phyloP scores from a whole-genome alignment of 176 grass and related monocot genomes.

The Tillandsia leiboldiana region DNA sequence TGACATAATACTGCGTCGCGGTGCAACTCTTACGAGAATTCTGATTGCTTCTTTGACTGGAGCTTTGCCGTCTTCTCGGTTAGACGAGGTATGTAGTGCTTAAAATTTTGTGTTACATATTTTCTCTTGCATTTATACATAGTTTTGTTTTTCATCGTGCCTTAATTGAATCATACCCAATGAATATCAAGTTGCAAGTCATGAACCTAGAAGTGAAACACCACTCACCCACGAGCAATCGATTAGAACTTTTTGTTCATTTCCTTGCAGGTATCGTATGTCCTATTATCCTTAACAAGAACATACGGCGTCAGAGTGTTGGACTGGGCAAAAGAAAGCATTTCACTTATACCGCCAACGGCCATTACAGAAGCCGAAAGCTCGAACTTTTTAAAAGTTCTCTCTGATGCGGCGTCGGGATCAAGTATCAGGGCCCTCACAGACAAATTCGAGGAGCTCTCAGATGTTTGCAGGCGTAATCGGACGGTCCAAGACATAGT shows the following conservation, averaged over 20 bases:
- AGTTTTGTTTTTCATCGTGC: too few species aligned
- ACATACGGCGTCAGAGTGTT: conserved; percentile 62
- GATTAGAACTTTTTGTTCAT: conserved; percentile 1
- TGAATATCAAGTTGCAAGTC: too few species aligned
- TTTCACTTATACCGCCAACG: conserved; percentile 64
- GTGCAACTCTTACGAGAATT: conserved; percentile 83
- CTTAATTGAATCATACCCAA: too few species aligned
- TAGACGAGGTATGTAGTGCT: conserved; percentile 58
- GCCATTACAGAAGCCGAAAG: conserved; percentile 79
- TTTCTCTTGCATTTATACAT: too few species aligned
- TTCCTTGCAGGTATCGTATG: conserved; percentile 63
- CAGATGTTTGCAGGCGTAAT: conserved; percentile 83
- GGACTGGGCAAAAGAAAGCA: conserved; percentile 67
- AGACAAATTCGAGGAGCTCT: conserved; percentile 61
- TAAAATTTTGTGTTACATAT: too few species aligned
- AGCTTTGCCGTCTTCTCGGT: conserved; percentile 69
- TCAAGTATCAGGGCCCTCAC: conserved; percentile 40
- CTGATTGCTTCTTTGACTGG: conserved; percentile 89
- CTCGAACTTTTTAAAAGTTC: conserved; percentile 51
- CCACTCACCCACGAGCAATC: neutral
- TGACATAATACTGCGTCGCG: conserved; percentile 57
- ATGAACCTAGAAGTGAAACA: too few species aligned
- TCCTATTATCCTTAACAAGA: conserved; percentile 73
- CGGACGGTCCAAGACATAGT: conserved; percentile 81
- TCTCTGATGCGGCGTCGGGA: conserved; percentile 72